Conservation (phyloP, 78 protist genomes). For the Bigelowiella natans region DNA sequence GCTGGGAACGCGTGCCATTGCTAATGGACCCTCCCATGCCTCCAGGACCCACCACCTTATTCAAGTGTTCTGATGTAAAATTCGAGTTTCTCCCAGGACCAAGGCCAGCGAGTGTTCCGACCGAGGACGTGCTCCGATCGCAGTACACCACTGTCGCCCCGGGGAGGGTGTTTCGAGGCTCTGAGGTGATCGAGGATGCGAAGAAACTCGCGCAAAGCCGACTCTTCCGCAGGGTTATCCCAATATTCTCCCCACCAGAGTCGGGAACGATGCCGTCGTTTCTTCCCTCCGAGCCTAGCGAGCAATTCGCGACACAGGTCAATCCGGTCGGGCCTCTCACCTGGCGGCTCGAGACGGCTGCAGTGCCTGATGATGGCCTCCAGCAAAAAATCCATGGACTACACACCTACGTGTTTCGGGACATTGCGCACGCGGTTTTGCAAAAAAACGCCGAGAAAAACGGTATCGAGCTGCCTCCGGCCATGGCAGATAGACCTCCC, state of each 20-base stretch:
- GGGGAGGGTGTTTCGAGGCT: background rate
- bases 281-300: background rate
- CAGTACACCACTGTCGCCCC: too few species aligned
- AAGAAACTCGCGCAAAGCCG: background rate
- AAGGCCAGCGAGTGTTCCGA: too few species aligned
- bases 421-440: background rate
- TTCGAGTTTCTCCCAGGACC: background rate
- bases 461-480: background rate
- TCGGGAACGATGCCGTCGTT: background rate
- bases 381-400: too few species aligned
- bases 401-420: background rate
- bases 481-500: background rate
- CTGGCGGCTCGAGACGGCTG: background rate
- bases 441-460: background rate
- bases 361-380: too few species aligned
- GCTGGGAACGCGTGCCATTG: background rate
- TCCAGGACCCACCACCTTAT: background rate
- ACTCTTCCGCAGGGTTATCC: background rate
- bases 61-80: background rate
- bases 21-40: background rate
- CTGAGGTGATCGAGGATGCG: background rate
- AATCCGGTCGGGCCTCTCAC: background rate
- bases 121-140: too few species aligned
- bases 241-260: background rate
- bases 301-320: background rate